Evolutionary conservation across 2,329 filamentous ascomycete species (phyloP).

Genomic region (Phialophora macrospora): DNA sequence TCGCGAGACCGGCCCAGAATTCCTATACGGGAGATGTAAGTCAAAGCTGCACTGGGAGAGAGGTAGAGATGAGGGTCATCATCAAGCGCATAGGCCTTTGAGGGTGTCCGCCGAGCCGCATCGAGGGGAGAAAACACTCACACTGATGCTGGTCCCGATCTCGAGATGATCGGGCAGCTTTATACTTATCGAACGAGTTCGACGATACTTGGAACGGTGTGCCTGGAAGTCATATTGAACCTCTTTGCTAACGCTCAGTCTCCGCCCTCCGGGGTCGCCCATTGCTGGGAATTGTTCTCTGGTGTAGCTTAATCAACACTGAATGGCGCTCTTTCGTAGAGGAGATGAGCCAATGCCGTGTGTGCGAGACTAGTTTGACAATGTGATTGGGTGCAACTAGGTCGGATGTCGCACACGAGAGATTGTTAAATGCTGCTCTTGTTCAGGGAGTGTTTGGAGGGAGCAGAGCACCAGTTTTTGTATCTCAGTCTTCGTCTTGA

Average conservation of each 20-base stretch:
- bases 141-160: slow-evolving; percentile 31
- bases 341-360: not conserved
- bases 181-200: slow-evolving; percentile 27
- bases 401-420: not conserved
- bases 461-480: not conserved
- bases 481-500: not conserved
- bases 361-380: not conserved
- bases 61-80: not conserved
- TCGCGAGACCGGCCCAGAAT: slow-evolving; percentile 36
- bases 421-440: not conserved
- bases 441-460: not conserved
- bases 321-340: not conserved
- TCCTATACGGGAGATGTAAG: slow-evolving; percentile 27
- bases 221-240: slow-evolving; percentile 33
- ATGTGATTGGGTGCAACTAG: not conserved
- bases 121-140: slow-evolving; percentile 20
- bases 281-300: slow-evolving; percentile 4
- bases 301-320: not conserved
- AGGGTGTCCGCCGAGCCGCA: not conserved
- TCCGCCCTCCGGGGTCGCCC: slow-evolving; percentile 22
- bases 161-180: slow-evolving; percentile 28
- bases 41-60: slow-evolving; percentile 1
- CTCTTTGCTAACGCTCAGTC: slow-evolving; percentile 23
- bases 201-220: slow-evolving; percentile 31
- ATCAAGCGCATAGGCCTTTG: not conserved